Evolutionary conservation across 768 basidiomycete genomes (phyloP).

Genomic region (Gloeostereum incarnatum): DNA sequence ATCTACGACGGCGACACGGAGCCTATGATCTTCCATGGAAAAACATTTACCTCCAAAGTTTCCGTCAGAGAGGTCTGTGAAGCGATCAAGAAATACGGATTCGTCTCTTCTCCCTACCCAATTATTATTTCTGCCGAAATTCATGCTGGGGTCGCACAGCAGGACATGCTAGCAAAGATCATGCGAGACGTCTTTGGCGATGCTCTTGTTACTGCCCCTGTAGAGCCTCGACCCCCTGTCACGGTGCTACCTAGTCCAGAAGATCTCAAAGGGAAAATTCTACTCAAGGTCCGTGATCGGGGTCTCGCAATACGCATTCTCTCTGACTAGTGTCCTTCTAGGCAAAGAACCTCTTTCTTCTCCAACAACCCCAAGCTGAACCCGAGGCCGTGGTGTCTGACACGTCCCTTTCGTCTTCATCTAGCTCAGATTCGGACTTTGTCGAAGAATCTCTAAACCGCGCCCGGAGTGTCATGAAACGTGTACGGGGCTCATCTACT

Average conservation of each 20-base stretch:
- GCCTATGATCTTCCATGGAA: constrained; percentile 85
- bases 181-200: constrained; percentile 48
- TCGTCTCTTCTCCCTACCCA: constrained; percentile 85
- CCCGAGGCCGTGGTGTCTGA: constrained; percentile 9
- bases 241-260: constrained; percentile 80
- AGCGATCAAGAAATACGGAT: constrained; percentile 85
- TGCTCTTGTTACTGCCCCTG: constrained; percentile 25
- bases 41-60: constrained; percentile 80
- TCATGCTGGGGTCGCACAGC: constrained; percentile 73
- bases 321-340: constrained; percentile 14
- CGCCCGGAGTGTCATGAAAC: constrained; percentile 8
- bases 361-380: not conserved
- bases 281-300: constrained; percentile 61
- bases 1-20: constrained; percentile 83
- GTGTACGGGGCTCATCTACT: constrained; percentile 7
- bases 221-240: constrained; percentile 33
- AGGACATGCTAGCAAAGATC: constrained; percentile 70
- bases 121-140: constrained; percentile 91
- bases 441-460: constrained; percentile 9
- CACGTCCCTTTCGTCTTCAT: constrained; percentile 15
- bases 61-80: constrained; percentile 71
- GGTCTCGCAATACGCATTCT: not conserved
- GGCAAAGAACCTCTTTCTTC: constrained; percentile 71
- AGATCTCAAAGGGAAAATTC: constrained; percentile 66
- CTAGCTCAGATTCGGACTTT: constrained; percentile 29